Conservation (phyloP, 1,284 basidiomycete genomes). For the Psilocybe mexicana region DNA sequence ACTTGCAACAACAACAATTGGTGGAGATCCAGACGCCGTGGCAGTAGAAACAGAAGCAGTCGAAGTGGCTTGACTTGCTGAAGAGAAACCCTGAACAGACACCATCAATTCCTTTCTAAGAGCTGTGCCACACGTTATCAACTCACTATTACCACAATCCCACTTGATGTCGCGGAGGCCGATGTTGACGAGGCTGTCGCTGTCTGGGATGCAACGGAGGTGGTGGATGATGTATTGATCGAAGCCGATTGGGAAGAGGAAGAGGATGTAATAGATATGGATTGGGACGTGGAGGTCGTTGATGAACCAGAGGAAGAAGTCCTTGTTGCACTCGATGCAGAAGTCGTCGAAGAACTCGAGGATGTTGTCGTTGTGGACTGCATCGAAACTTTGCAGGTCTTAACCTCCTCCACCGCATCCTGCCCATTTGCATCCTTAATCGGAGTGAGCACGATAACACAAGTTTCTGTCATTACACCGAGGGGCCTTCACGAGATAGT, state of each 20-base stretch:
- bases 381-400: slow-evolving; percentile 51
- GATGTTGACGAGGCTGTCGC: slow-evolving; percentile 16
- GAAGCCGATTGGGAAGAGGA: slow-evolving; percentile 17
- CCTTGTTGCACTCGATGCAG: slow-evolving; percentile 14
- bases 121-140: not conserved
- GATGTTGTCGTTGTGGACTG: slow-evolving; percentile 18
- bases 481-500: slow-evolving; percentile 30
- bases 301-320: slow-evolving; percentile 18
- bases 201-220: slow-evolving; percentile 11
- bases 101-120: not conserved
- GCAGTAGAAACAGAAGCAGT: slow-evolving; percentile 6
- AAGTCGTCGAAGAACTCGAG: slow-evolving; percentile 11
- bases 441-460: slow-evolving; percentile 62
- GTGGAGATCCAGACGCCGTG: slow-evolving; percentile 14
- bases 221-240: slow-evolving; percentile 7
- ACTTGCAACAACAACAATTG: slow-evolving; percentile 12
- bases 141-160: slow-evolving; percentile 15
- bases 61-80: slow-evolving; percentile 4
- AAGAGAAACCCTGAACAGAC: slow-evolving; percentile 14
- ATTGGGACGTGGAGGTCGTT: slow-evolving; percentile 12
- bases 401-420: slow-evolving; percentile 57
- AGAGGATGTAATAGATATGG: slow-evolving; percentile 19
- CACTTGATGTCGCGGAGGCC: slow-evolving; percentile 20
- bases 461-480: slow-evolving; percentile 62
- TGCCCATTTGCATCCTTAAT: slow-evolving; percentile 48